Base-by-base conservation (phyloP, 1,284 basidiomycete species). In the Marasmius oreades region DNA sequence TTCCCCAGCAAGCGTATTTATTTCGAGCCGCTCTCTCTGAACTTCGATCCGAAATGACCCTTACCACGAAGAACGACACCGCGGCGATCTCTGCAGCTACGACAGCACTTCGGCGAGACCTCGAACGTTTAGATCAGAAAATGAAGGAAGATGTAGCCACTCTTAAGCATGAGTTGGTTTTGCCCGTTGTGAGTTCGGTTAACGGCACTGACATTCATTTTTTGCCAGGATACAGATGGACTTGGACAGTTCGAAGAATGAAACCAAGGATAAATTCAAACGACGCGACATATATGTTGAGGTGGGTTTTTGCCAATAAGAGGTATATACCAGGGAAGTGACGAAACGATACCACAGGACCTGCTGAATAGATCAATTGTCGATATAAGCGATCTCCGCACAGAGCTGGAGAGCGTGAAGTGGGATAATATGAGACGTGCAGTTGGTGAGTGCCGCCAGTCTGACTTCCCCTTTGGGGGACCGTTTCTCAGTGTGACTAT, bases 1-100 rank as follows among this genome's bases (percentile, higher is more conserved):
- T 54, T 43, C 42, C 57, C 23, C 63, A 96, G 93, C 90, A 96
- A 85, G 93, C 94, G 11, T 99, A 99, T 70, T 79, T 98, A 24
- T 98, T 98, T 72, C 86, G 88, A 53, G 96, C 97, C 10, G 97
- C 96, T 0, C 71, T 99, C 24, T 91, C 92, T 0, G 95, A 99
- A 70, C 77, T 98, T 43, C 84, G 94, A 16, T 90, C 93, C 4
- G 96, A 98, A 66, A 82, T 93, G 42, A 86, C 88, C 8, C 84
- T 95, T 61, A 84, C 85, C 55, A 88, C 91, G 2, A 84, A 92
- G 55, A 96, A 93, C 65, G 95, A 97, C 66, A 88, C 85, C 16
- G 84, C 93, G 16, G 80, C 90, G 4, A 81, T 98, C 61, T 82
- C 87, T 22, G 81, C 92, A 1, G 79, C 91, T 52, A 87, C 89